A percentile compares a stretch with the other conserved stretches of the same genome.
Evolutionary conservation across 2,329 filamentous ascomycete genomes (phyloP).

Genomic region (Aschersonia sp.): DNA sequence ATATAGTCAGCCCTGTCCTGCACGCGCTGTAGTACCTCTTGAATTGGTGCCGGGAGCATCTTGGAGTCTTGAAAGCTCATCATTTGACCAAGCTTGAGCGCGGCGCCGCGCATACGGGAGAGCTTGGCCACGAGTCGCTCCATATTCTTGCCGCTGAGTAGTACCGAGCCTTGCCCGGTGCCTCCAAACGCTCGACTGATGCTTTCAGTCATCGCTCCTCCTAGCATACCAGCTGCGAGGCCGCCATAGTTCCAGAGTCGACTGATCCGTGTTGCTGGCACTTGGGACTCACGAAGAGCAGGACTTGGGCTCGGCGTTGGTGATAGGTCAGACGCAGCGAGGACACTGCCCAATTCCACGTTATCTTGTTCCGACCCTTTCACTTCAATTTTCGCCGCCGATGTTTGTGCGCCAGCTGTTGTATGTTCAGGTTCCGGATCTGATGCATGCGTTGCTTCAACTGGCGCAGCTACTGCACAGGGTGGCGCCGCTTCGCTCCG

Average conservation of each 20-base stretch:
- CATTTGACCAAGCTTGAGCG: conserved; percentile 95
- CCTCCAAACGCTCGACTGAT: conserved; percentile 67
- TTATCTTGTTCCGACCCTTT: too few species aligned
- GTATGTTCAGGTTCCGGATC: background rate
- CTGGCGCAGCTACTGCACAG: background rate
- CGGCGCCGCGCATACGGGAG: conserved; percentile 90
- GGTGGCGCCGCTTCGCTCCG: background rate
- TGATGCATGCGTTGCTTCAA: background rate
- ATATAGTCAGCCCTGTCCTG: conserved; percentile 97
- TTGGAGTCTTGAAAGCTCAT: conserved; percentile 97
- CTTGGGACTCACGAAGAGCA: conserved; percentile 72
- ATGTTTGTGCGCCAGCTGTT: too few species aligned
- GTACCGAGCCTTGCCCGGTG: conserved; percentile 51
- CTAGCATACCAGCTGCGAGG: conserved; percentile 86
- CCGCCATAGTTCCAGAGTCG: conserved; percentile 92
- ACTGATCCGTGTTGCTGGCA: conserved; percentile 76
- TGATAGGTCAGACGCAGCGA: background rate
- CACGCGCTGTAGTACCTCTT: conserved; percentile 81
- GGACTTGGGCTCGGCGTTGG: conserved; percentile 29
- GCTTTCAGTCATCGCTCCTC: conserved; percentile 77
- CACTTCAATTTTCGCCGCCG: too few species aligned
- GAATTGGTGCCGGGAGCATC: conserved; percentile 77
- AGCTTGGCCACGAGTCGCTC: conserved; percentile 85
- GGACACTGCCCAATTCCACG: too few species aligned
- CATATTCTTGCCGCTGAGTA: conserved; percentile 84